Evolutionary conservation across 805 yeast species (phyloP).

Genomic region (Nakazawaea populi): DNA sequence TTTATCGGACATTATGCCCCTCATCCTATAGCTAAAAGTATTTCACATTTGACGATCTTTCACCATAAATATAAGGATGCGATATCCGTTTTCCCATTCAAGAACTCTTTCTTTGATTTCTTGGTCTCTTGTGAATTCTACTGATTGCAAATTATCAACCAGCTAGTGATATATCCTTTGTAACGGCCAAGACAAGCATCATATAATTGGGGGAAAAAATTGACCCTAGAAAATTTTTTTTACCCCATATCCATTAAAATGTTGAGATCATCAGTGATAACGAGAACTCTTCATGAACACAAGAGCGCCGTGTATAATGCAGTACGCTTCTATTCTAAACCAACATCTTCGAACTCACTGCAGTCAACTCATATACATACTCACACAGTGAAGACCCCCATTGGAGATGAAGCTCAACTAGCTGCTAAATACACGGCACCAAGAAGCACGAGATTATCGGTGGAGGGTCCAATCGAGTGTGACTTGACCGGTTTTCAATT

Average conservation of each 20-base stretch:
- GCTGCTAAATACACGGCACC: constrained; percentile 47
- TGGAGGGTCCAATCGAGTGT: constrained; percentile 79
- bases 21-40: not conserved
- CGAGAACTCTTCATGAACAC: not conserved
- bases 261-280: not conserved
- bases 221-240: too few species aligned
- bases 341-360: constrained; percentile 8
- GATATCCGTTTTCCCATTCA: too few species aligned
- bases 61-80: too few species aligned
- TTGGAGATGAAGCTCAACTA: constrained; percentile 43
- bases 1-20: not conserved
- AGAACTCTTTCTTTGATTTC: too few species aligned
- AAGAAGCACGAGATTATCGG: constrained; percentile 55
- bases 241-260: not conserved
- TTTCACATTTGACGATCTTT: too few species aligned
- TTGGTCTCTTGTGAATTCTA: too few species aligned
- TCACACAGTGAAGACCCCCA: constrained; percentile 42
- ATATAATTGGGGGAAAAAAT: too few species aligned
- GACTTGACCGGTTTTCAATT: constrained; percentile 70
- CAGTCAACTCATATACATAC: constrained; percentile 9
- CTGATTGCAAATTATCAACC: too few species aligned
- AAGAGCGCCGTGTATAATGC: not conserved
- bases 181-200: too few species aligned
- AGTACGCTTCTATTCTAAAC: constrained; percentile 6
- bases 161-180: too few species aligned